These are phyloP conservation scores for Catenaria anguillulae DNA, from an alignment of 371 early-diverging fungal species.

Conservation along the genomic window DNA sequence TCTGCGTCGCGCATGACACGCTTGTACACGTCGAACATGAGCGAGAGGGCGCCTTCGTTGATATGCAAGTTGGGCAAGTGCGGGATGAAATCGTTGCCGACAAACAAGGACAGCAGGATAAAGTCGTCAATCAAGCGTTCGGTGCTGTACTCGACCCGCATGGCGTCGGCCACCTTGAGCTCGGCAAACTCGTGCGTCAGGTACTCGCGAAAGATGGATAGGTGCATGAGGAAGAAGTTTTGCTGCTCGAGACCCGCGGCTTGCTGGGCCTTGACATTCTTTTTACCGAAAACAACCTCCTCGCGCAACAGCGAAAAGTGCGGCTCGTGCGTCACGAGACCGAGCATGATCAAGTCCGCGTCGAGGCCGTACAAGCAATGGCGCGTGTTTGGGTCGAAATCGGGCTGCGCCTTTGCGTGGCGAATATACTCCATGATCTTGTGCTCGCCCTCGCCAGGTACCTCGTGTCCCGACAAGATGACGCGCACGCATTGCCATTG, in stretches of 20 bases:
- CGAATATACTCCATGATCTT: slow-evolving; percentile 99
- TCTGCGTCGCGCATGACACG: slow-evolving; percentile 50
- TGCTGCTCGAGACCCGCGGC: slow-evolving; percentile 6
- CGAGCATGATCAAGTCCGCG: slow-evolving; percentile 99
- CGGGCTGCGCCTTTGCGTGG: slow-evolving; percentile 53
- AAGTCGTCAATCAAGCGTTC: slow-evolving; percentile 97
- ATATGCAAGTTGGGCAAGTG: slow-evolving; percentile 96
- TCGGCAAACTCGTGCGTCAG: slow-evolving; percentile 47
- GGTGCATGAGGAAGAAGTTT: slow-evolving; percentile 85
- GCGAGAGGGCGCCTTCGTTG: slow-evolving; percentile 90
- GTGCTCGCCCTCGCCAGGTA: slow-evolving; percentile 99
- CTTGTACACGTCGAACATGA: slow-evolving; percentile 77
- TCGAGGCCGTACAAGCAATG: slow-evolving; percentile 98
- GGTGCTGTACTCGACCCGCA: slow-evolving; percentile 38
- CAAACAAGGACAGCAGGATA: slow-evolving; percentile 98
- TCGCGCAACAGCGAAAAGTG: slow-evolving; percentile 94
- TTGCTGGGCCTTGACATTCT: slow-evolving; percentile 12
- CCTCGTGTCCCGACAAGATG: slow-evolving; percentile 86
- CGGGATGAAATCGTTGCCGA: slow-evolving; percentile 99
- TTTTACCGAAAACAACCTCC: slow-evolving; percentile 67
- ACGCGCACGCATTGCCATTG: slow-evolving; percentile 30
- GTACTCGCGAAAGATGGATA: slow-evolving; percentile 83
- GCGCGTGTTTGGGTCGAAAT: slow-evolving; percentile 72
- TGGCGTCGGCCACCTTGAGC: slow-evolving; percentile 36
- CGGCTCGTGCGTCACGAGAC: slow-evolving; percentile 94